Base-by-base conservation (phyloP, 2,329 filamentous ascomycete species). In the Ophiostoma pallidulum region DNA sequence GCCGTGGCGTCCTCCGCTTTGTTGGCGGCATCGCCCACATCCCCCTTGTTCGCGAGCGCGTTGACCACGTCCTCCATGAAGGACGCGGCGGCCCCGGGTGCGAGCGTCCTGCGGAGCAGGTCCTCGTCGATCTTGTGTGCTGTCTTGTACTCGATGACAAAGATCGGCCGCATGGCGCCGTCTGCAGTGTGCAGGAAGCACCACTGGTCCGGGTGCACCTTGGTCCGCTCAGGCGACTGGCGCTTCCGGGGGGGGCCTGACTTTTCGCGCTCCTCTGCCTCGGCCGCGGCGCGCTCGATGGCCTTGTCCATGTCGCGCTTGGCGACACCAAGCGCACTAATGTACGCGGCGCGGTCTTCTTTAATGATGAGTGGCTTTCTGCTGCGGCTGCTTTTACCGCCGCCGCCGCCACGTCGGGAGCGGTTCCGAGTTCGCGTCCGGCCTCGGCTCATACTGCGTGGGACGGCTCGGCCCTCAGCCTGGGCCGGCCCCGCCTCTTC, bases 151-250 rank as follows among this genome's bases (percentile, higher is more conserved):
- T 51, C 49, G 36, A 47, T 20, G 8, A 51, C 49, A 20, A 47
- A 50, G 26, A 50, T 71, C 32, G 48, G 48, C 33, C 43, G 48
- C n/a, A 26, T 29, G 3, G 24, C 32, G 18, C 24, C 48, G n/a
- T 50, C 39, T 3, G 22, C 38, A 39, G 33, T 28, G 19, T 46
- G 38, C 2, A n/a, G 48, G 33, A 50, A 50, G 16, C 43, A 50
- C 48, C 43, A 50, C 43, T 43, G 48, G 28, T 46, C 48, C 2
- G 48, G 48, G 31, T 16, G 20, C 12, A 44, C 33, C 16, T 43
- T 43, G 18, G 40, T 44, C 8, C 35, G 46, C 20, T 43, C 39
- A 9, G 40, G 40, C 24, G 46, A 43, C 18, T 2, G 26, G 7
- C 39, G 46, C 26, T 48, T 43, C 8, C 14, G 19, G 0, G 20